Conservation (phyloP, 2,329 filamentous ascomycete genomes). For the Chrysoporthe austroafricana region DNA sequence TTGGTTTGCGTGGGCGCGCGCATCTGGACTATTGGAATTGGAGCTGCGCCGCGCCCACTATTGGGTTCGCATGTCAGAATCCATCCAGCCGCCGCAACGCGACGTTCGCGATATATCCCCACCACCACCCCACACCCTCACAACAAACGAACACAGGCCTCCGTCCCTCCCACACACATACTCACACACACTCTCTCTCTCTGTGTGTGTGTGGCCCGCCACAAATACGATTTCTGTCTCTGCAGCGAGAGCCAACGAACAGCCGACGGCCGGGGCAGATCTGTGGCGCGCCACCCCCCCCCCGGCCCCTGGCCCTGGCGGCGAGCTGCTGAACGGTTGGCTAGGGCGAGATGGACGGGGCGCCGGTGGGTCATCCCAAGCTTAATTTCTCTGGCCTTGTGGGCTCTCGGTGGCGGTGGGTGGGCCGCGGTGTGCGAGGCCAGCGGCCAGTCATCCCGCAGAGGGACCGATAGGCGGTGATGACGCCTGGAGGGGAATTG, state of each 20-base stretch:
- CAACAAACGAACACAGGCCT: no score
- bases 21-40: slow-evolving; percentile 6
- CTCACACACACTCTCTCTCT: neutral
- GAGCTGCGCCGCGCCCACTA: neutral
- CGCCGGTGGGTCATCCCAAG: neutral
- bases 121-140: no score
- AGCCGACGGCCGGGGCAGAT: neutral
- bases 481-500: no score
- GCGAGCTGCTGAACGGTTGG: neutral
- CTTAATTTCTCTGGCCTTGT: neutral
- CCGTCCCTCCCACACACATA: no score
- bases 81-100: neutral
- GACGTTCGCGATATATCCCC: no score
- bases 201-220: no score
- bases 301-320: no score
- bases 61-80: neutral
- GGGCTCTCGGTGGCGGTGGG: no score
- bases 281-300: neutral
- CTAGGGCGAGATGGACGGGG: neutral
- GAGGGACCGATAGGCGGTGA: no score
- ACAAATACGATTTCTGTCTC: neutral
- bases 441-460: neutral
- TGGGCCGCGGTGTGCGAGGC: neutral
- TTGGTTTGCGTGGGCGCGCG: neutral
- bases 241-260: neutral